A percentile compares a stretch with the other conserved stretches of the same genome.
Conservation (phyloP, 352 stramenopile species). For the Globisporangium emineosum region DNA sequence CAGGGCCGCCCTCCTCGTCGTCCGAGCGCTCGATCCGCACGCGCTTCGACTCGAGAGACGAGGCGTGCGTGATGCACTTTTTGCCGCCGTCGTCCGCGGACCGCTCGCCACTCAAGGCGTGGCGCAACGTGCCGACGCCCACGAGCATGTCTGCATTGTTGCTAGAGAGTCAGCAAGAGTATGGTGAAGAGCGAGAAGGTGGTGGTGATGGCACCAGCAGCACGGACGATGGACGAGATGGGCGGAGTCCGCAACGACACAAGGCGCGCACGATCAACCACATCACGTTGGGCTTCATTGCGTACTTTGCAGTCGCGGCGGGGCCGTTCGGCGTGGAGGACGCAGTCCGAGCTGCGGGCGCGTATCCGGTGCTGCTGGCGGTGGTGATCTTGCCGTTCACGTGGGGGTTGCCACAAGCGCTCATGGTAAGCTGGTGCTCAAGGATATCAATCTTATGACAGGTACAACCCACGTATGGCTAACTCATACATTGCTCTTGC, state of each 20-base stretch:
- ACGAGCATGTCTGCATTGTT: conserved; percentile 28
- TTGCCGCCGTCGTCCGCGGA: conserved; percentile 72
- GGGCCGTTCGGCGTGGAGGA: conserved; percentile 81
- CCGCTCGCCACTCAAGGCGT: conserved; percentile 71
- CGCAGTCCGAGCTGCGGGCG: conserved; percentile 63
- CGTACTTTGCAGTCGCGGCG: conserved; percentile 78
- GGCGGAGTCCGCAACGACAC: conserved; percentile 21
- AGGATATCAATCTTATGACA: too few species aligned
- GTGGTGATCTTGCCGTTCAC: conserved; percentile 75
- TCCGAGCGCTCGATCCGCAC: conserved; percentile 43
- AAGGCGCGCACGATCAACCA: conserved; percentile 77
- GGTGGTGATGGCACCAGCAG: conserved; percentile 20
- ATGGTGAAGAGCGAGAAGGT: conserved; percentile 33
- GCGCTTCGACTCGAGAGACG: conserved; percentile 60
- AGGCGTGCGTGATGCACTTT: conserved; percentile 47
- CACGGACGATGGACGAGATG: conserved; percentile 20
- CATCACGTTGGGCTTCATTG: conserved; percentile 80
- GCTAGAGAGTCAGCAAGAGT: conserved; percentile 46
- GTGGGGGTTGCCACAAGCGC: conserved; percentile 77
- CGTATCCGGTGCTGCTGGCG: conserved; percentile 67
- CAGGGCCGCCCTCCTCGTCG: background rate
- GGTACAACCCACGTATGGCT: too few species aligned
- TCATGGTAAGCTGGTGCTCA: too few species aligned
- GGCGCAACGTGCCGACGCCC: conserved; percentile 64
- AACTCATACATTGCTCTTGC: background rate